These are phyloP conservation scores for Lipomyces anomalus DNA, from an alignment of 805 yeast genomes.

Conservation along the genomic window DNA sequence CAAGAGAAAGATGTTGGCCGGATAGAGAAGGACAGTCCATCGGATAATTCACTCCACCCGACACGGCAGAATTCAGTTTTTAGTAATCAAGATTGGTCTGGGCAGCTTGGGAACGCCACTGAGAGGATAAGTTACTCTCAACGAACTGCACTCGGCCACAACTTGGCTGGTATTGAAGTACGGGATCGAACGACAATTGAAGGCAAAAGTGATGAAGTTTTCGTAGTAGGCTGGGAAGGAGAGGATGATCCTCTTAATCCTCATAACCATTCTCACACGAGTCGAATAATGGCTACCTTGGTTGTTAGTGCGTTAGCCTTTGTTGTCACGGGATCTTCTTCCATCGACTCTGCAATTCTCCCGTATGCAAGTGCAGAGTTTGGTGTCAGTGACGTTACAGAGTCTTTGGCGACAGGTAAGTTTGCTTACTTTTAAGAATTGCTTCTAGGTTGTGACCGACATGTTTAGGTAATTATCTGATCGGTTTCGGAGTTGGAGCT, in stretches of 20 bases:
- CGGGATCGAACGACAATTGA: background rate
- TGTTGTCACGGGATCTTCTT: slow-evolving; percentile 15
- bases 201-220: slow-evolving; percentile 2
- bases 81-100: background rate
- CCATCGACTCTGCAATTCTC: slow-evolving; percentile 17
- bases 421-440: background rate
- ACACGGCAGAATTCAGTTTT: background rate
- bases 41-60: background rate
- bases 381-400: slow-evolving; percentile 16
- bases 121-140: background rate
- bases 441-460: background rate
- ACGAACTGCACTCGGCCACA: background rate
- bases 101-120: background rate
- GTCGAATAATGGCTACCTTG: slow-evolving; percentile 8
- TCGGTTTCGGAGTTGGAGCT: slow-evolving; percentile 52
- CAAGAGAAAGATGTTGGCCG: background rate
- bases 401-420: slow-evolving; percentile 15
- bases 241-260: slow-evolving; percentile 20
- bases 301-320: slow-evolving; percentile 16
- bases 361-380: slow-evolving; percentile 14
- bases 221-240: slow-evolving; percentile 19
- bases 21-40: background rate
- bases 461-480: slow-evolving; percentile 40
- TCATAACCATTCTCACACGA: slow-evolving; percentile 7
- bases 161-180: background rate